phyloP scores from a whole-genome alignment of 192 early-diverging fungal genomes.

The Backusella australiensis region DNA sequence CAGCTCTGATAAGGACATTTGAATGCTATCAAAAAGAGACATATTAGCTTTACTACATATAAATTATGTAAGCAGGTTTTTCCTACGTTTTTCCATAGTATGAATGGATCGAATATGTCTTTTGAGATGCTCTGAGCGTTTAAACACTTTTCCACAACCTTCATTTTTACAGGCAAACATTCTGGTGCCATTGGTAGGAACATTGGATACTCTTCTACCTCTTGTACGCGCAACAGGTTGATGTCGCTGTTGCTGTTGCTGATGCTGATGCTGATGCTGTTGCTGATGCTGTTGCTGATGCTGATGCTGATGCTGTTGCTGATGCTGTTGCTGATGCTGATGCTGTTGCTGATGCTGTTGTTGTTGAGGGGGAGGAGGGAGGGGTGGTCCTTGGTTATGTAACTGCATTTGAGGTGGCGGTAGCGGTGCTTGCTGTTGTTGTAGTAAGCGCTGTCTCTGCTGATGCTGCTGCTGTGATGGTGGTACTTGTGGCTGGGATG shows the following conservation, averaged over 20 bases:
- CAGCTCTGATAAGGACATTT: conserved; percentile 50
- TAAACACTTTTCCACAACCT: conserved; percentile 59
- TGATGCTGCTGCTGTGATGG: background rate
- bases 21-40: conserved; percentile 38
- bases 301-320: background rate
- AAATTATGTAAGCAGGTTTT: background rate
- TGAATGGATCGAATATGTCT: conserved; percentile 61
- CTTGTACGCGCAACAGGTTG: conserved; percentile 39
- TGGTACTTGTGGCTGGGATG: background rate
- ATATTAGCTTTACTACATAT: background rate
- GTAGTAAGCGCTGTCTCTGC: background rate
- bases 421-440: background rate
- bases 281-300: background rate
- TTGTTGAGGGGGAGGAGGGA: background rate
- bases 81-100: conserved; percentile 61
- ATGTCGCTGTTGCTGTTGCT: background rate
- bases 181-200: conserved; percentile 48
- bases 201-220: conserved; percentile 53
- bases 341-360: background rate
- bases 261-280: background rate
- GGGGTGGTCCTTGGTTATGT: background rate
- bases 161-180: conserved; percentile 54
- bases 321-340: background rate
- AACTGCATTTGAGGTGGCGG: background rate
- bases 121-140: conserved; percentile 60